Base-by-base conservation (phyloP, 2,329 filamentous ascomycete species). In the Pseudohalonectria lignicola region DNA sequence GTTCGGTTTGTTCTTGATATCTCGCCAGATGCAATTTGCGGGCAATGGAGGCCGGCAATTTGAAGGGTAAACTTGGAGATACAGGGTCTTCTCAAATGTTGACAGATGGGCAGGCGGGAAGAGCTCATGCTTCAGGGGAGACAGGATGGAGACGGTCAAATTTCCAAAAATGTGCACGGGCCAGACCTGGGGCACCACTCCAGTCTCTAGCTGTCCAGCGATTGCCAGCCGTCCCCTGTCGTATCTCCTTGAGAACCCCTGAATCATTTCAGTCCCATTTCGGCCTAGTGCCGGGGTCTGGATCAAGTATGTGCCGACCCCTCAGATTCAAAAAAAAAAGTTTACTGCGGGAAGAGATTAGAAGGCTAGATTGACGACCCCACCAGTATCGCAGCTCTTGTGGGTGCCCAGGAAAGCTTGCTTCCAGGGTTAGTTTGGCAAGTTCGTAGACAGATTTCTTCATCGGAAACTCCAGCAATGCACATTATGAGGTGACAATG, bases 401-500 rank as follows among this genome's bases (percentile, higher is more conserved):
- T n/a, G n/a, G n/a, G n/a, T n/a, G n/a, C n/a, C n/a, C n/a, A n/a
- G n/a, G n/a, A n/a, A n/a, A n/a, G n/a, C n/a, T n/a, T n/a, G n/a
- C n/a, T n/a, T n/a, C n/a, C n/a, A n/a, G n/a, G n/a, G n/a, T n/a
- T n/a, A n/a, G n/a, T n/a, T n/a, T n/a, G n/a, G n/a, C n/a, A n/a
- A n/a, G n/a, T n/a, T n/a, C n/a, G n/a, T n/a, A n/a, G n/a, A n/a
- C n/a, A n/a, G n/a, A n/a, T n/a, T n/a, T n/a, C n/a, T n/a, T n/a
- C n/a, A n/a, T n/a, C n/a, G n/a, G 23, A 26, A 26, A 8, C 23
- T 8, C 23, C 8, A 26, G 8, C 12, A 12, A 26, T 26, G 12
- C 12, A 13, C 26, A 25, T 52, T 52, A 51, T 49, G 48, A 54
- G 54, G 52, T 61, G 58, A 78, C 62, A 59, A 98, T 98, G 92